Base-by-base conservation (phyloP, 345 rosid species). In the Heritiera littoralis region DNA sequence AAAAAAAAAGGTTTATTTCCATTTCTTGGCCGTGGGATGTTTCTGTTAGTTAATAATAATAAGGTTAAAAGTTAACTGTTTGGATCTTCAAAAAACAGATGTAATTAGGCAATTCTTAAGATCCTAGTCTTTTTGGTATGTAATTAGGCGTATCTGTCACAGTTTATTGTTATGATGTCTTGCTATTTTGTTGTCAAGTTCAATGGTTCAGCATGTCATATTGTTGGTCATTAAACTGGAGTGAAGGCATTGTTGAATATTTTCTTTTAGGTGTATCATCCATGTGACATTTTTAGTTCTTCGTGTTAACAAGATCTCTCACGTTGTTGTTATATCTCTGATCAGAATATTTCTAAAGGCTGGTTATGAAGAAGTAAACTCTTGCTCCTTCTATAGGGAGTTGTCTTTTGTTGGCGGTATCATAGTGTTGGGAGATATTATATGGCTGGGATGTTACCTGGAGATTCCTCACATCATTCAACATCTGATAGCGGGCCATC, bases 381-480 rank as follows among this genome's bases (percentile, higher is more conserved):
- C 70, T 48, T 78, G 64, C 32, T 78, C 76, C 45, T 77, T 51
- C 55, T 48, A 71, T 48, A 0, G 56, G 58, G 64, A 68, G 60
- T 60, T 70, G 20, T n/a, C 56, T 20, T 46, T 30, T 40, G 46
- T 0, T 43, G 12, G 23, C 41, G 5, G 49, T 64, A 77, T 54
- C 64, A 46, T 45, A 65, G 35, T 55, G 77, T 81, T 74, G 38
- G 41, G 75, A 78, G 79, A 79, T 49, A 17, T 71, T 71, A 61
- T 49, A 89, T 89, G 89, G 84, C 90, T 51, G 90, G 89, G 61
- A 74, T 83, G 70, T 81, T 87, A 52, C 84, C 83, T 74, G 90
- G 86, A 74, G 92, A 89, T 11, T 77, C 87, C 60, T 85, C 84
- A 64, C 85, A 74, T 80, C 85, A 82, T 72, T 90, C 82, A 79